Percentiles rank a stretch among this genome's conserved stretches.
Conservation (phyloP, 1,284 basidiomycete genomes). For the Malassezia yamatoensis region DNA sequence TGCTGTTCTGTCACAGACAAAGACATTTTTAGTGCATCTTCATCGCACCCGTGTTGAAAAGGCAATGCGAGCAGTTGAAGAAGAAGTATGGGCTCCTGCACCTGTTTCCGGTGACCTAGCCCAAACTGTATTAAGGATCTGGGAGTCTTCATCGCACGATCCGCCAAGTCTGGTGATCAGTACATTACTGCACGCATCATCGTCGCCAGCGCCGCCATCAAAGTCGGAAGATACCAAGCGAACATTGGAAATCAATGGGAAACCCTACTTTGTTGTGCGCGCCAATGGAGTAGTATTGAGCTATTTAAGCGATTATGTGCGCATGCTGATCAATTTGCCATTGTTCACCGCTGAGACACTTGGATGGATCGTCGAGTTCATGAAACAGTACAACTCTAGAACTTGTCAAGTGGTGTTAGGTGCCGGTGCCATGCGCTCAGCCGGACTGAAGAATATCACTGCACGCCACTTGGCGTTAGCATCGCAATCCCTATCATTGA, state of each 20-base stretch:
- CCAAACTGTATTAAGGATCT: constrained; percentile 61
- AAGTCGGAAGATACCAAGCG: constrained; percentile 49
- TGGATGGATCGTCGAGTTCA: constrained; percentile 82
- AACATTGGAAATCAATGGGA: constrained; percentile 69
- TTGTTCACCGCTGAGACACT: constrained; percentile 86
- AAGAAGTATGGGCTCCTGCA: constrained; percentile 73
- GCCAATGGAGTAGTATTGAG: constrained; percentile 71
- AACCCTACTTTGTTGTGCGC: constrained; percentile 55
- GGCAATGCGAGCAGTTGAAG: constrained; percentile 80
- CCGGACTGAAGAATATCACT: constrained; percentile 94
- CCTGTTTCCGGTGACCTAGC: constrained; percentile 65
- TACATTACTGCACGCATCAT: background rate
- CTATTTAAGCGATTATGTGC: constrained; percentile 73
- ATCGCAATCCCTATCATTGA: constrained; percentile 84
- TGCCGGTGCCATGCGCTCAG: constrained; percentile 93
- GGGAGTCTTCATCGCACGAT: constrained; percentile 72
- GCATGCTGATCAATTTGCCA: constrained; percentile 75
- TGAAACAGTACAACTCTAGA: constrained; percentile 83
- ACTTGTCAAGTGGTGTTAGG: constrained; percentile 97
- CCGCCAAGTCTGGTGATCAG: constrained; percentile 54
- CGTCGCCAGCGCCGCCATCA: background rate
- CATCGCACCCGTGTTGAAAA: constrained; percentile 71
- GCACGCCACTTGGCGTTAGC: constrained; percentile 89
- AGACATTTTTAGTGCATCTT: constrained; percentile 72
- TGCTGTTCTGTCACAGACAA: constrained; percentile 56